Conservation (phyloP, 352 stramenopile species). For the Phytopythium oedochilum region DNA sequence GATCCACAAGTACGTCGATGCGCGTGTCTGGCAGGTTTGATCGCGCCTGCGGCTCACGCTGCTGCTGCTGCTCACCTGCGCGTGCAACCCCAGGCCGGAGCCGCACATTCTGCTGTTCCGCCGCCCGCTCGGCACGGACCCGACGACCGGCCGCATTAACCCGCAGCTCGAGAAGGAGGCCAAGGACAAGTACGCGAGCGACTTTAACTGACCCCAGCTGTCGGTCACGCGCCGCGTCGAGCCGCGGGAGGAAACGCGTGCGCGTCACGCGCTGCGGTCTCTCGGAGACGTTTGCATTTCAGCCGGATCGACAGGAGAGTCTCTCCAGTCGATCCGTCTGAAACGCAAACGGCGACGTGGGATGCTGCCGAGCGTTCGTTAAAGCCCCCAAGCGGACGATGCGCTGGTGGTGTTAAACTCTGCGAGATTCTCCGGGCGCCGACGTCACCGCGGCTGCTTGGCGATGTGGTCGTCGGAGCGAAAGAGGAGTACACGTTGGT, state of each 20-base stretch:
- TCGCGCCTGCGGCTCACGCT: background rate
- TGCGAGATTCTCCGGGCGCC: background rate
- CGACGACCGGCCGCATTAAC: slow-evolving; percentile 93
- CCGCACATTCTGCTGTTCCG: slow-evolving; percentile 99
- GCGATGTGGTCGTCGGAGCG: background rate
- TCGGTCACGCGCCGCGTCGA: background rate
- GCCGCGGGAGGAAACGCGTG: background rate
- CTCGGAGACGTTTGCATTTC: too few species aligned
- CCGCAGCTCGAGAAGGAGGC: slow-evolving; percentile 91
- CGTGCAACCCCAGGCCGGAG: slow-evolving; percentile 83
- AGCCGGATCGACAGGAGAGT: too few species aligned
- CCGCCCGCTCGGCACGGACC: slow-evolving; percentile 96
- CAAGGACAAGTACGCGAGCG: slow-evolving; percentile 94
- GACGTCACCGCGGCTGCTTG: background rate
- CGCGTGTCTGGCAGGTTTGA: background rate
- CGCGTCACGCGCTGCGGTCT: background rate
- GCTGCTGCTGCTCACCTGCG: background rate
- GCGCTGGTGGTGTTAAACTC: background rate
- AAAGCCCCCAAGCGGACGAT: background rate
- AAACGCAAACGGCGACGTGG: background rate
- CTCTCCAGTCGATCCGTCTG: background rate
- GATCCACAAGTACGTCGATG: slow-evolving; percentile 91
- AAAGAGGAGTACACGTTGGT: background rate
- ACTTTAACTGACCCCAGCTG: slow-evolving; percentile 45
- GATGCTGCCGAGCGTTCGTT: background rate